Evolutionary conservation across 345 rosid genomes (phyloP), one percentile per base, ranked within the genome.

Genomic region (Isatis tinctoria): DNA sequence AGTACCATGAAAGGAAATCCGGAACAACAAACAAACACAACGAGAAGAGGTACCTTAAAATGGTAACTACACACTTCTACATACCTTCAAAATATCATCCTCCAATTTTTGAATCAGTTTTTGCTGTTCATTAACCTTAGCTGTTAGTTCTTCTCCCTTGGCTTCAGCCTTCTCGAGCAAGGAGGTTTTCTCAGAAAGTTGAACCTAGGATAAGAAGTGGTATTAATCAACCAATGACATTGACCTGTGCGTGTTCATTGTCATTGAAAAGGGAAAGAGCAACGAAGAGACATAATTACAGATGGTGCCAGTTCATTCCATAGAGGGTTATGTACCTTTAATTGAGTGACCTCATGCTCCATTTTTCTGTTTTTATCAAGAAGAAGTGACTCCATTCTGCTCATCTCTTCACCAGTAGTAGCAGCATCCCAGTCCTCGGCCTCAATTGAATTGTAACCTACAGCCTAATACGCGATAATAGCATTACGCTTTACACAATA

Each of bases 391-490:
- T 95, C 99, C 99, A 95, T 88, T 84, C 87, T 90, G 89, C 97
- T 92, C 97, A 92, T 95, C 85, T 92, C 99, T 77, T 92, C 94
- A 67, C 92, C 92, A 39, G 82, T 78, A 54, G 99, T 88, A 67
- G 99, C 99, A 43, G 74, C 92, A 77, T 95, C 99, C 99, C 98
- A 95, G 78, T 95, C 97, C 83, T 95, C 99, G 73, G 97, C 99
- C 81, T 95, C 99, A 73, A 90, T 90, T 47, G 97, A 92, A 85
- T 92, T 95, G 83, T 95, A 95, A 61, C 96, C 98, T 49, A 92
- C 97, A 51, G 96, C 97, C 99, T 95, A 78, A 75, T 73, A 67
- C 11, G 43, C 52, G 78, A 58, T 8, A 60, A 24, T 26, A 28
- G 8, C 44, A 56, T 74, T 44, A 77, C 52, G 63, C 35, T 28